These are phyloP conservation scores for Myxozyma neotropica DNA, from an alignment of 805 yeast genomes.

Conservation along the genomic window DNA sequence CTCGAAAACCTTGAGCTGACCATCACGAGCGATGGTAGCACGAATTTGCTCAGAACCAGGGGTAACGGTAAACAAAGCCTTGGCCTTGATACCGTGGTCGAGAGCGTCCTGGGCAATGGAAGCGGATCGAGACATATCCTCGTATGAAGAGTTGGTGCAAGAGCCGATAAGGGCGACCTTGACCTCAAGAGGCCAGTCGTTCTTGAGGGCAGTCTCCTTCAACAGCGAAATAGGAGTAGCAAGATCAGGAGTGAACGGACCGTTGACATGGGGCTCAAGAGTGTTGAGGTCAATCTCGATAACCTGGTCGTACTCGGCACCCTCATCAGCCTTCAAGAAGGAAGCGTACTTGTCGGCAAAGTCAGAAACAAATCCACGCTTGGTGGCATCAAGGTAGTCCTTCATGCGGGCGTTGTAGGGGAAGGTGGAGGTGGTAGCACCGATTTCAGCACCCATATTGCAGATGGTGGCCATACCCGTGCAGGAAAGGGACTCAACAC, in stretches of 20 bases:
- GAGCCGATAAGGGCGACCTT: slow-evolving; percentile 97
- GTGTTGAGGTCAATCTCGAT: slow-evolving; percentile 84
- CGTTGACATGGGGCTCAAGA: slow-evolving; percentile 93
- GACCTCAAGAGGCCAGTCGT: slow-evolving; percentile 84
- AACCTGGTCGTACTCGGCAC: slow-evolving; percentile 88
- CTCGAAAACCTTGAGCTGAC: slow-evolving; percentile 76
- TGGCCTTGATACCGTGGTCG: slow-evolving; percentile 82
- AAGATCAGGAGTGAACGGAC: slow-evolving; percentile 98
- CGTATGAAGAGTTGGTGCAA: slow-evolving; percentile 97
- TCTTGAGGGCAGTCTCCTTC: slow-evolving; percentile 65
- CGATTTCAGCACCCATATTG: slow-evolving; percentile 99
- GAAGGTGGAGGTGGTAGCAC: slow-evolving; percentile 97
- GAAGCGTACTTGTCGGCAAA: slow-evolving; percentile 66
- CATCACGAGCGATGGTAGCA: slow-evolving; percentile 96
- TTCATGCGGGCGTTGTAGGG: slow-evolving; percentile 85
- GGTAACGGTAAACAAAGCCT: slow-evolving; percentile 89
- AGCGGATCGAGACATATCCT: slow-evolving; percentile 97
- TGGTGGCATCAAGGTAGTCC: slow-evolving; percentile 80
- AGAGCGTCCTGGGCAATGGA: slow-evolving; percentile 87
- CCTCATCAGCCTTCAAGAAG: slow-evolving; percentile 80
- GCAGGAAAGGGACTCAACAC: slow-evolving; percentile 84
- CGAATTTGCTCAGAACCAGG: slow-evolving; percentile 99
- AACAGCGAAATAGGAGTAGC: slow-evolving; percentile 89
- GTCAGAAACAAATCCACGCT: slow-evolving; percentile 78
- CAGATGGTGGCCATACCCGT: slow-evolving; percentile 99